These are phyloP conservation scores for Irpex sp. DNA, from an alignment of 1,284 basidiomycete species.

Conservation along the genomic window DNA sequence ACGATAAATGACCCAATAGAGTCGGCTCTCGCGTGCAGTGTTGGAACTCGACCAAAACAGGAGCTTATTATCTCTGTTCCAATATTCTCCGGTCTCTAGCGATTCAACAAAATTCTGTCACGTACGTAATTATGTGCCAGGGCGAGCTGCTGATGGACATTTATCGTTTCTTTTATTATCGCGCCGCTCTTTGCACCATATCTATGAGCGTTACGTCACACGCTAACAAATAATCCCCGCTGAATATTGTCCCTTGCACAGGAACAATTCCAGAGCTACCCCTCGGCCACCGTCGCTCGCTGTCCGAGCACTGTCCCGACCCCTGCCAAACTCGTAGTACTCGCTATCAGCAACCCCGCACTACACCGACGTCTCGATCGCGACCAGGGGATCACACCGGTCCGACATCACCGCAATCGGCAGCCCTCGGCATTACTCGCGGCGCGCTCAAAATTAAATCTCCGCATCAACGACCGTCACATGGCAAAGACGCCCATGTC, in stretches of 20 bases:
- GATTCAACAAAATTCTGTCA: conserved; percentile 22
- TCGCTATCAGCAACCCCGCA: neutral
- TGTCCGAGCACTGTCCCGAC: neutral
- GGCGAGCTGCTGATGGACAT: conserved; percentile 9
- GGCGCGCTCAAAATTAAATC: neutral
- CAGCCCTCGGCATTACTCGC: neutral
- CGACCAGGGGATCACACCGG: neutral
- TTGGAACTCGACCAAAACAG: conserved; percentile 39
- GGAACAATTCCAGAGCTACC: neutral
- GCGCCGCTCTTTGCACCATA: neutral
- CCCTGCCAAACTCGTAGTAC: too few species aligned
- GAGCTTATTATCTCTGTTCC: conserved; percentile 52
- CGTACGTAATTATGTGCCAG: conserved; percentile 47
- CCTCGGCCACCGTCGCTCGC: neutral
- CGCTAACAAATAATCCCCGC: neutral
- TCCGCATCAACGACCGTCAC: neutral
- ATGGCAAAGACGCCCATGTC: neutral
- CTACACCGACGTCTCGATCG: neutral
- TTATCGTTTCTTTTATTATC: neutral
- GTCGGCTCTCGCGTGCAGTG: conserved; percentile 51
- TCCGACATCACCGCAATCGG: neutral
- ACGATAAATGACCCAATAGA: conserved; percentile 71
- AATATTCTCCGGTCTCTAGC: conserved; percentile 37
- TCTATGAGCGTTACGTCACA: neutral
- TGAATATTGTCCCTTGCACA: neutral